phyloP scores from a whole-genome alignment of 2,329 filamentous ascomycete species.

The Aureobasidium mangrovei region DNA sequence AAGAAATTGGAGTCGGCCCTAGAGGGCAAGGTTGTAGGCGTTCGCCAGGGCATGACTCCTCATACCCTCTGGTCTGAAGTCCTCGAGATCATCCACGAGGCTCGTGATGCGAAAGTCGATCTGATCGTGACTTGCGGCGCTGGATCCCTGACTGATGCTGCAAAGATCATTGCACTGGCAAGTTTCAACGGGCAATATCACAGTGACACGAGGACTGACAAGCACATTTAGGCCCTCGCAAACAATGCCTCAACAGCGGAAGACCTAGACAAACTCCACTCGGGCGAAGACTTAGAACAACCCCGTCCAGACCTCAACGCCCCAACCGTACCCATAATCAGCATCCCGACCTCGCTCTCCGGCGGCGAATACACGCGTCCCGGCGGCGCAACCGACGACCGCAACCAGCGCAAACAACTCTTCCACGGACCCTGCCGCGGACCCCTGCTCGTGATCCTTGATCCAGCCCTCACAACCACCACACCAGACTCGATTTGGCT shows the following conservation, averaged over 20 bases:
- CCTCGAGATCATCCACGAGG: background rate
- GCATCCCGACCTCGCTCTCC: background rate
- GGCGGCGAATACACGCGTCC: background rate
- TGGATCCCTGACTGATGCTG: background rate
- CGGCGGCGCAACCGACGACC: background rate
- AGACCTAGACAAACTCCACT: background rate
- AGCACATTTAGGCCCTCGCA: background rate
- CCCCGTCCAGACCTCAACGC: background rate
- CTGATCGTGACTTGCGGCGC: background rate
- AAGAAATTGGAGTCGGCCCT: background rate
- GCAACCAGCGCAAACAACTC: background rate
- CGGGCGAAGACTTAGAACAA: background rate
- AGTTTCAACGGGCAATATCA: background rate
- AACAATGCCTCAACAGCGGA: background rate
- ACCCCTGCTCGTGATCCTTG: background rate
- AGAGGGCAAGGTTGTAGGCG: background rate
- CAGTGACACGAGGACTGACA: background rate
- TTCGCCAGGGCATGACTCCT: background rate
- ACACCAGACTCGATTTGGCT: background rate
- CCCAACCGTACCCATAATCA: background rate
- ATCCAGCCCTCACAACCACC: background rate
- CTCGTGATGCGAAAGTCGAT: background rate
- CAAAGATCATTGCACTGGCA: background rate
- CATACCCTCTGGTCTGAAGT: background rate
- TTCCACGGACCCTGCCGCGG: background rate